Base-by-base conservation (phyloP, 75 land plant genomes). In the Selaginella moellendorffii region DNA sequence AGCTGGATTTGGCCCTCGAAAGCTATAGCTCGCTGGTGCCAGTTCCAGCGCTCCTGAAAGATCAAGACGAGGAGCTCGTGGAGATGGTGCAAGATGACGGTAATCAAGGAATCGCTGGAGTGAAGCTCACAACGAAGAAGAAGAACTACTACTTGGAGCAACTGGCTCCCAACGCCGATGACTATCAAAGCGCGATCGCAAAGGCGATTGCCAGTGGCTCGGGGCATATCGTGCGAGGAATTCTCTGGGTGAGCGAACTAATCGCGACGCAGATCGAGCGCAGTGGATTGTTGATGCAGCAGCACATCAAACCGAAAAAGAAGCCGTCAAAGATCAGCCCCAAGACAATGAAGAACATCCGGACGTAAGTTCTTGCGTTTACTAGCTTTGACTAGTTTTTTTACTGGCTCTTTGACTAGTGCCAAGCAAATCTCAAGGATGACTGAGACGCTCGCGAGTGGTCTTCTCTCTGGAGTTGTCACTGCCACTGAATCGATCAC, bases 201-300 rank as follows among this genome's bases (percentile, higher is more conserved):
- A 85, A 65, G 79, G 82, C 82, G 0, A 86, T 88, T 56, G 95
- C 90, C 20, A 68, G 64, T 17, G 91, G 90, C 27, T 76, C 86
- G 1, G 84, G 84, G 0, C 69, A 75, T 52, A 63, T 88, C 21
- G 77, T 88, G 2, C 80, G 66, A 64, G 89, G 95, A 26, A 74
- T 88, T 2, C 82, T 88, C 66, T 71, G 54, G 58, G 72, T 79
- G 23, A 81, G 82, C 62, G 79, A 83, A 59, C 65, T 72, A 0
- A 64, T 69, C 26, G 65, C 58, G 27, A 69, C 74, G 72, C 74
- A 69, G 24, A 61, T 74, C 10, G 67, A 69, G 53, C 61, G 24
- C 22, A 31, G 70, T n/a, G 62, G 67, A 28, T 23, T 17, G 14
- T 68, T 28, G 25, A 24, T 68, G 1, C 28, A 24, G 14, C 26